Evolutionary conservation across 2,329 filamentous ascomycete genomes (phyloP).

Genomic region (Aspergillus pseudotamarii): DNA sequence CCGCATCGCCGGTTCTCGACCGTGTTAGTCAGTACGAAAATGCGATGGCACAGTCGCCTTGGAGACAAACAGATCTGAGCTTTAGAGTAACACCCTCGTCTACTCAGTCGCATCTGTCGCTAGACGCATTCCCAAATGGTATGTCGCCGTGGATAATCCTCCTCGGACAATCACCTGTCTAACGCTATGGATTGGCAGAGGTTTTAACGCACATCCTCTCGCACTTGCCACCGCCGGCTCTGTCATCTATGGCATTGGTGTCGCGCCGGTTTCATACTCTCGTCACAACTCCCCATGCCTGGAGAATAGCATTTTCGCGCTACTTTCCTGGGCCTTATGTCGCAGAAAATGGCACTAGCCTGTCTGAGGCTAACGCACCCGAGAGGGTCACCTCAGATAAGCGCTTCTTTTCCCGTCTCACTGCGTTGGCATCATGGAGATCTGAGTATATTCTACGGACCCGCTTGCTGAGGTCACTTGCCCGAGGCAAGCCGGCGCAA

Average conservation of each 20-base stretch:
- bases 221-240: slow-evolving; percentile 81
- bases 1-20: background rate
- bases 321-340: slow-evolving; percentile 80
- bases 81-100: slow-evolving; percentile 56
- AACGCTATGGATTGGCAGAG: slow-evolving; percentile 58
- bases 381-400: slow-evolving; percentile 69
- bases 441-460: slow-evolving; percentile 93
- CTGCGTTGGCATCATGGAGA: slow-evolving; percentile 84
- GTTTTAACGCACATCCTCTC: slow-evolving; percentile 89
- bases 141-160: slow-evolving; percentile 23
- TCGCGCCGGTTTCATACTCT: slow-evolving; percentile 84
- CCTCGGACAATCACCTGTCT: slow-evolving; percentile 12
- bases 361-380: slow-evolving; percentile 51
- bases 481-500: slow-evolving; percentile 72
- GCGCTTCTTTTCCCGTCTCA: slow-evolving; percentile 80
- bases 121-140: slow-evolving; percentile 80
- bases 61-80: slow-evolving; percentile 46
- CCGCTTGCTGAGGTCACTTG: slow-evolving; percentile 76
- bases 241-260: slow-evolving; percentile 80
- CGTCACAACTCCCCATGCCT: slow-evolving; percentile 88
- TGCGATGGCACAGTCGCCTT: slow-evolving; percentile 40
- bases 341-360: slow-evolving; percentile 45
- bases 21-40: slow-evolving; percentile 58
- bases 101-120: slow-evolving; percentile 50
- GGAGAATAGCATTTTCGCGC: slow-evolving; percentile 88